Evolutionary conservation across 2,329 filamentous ascomycete genomes (phyloP).

Genomic region (Cladosporium sp.): DNA sequence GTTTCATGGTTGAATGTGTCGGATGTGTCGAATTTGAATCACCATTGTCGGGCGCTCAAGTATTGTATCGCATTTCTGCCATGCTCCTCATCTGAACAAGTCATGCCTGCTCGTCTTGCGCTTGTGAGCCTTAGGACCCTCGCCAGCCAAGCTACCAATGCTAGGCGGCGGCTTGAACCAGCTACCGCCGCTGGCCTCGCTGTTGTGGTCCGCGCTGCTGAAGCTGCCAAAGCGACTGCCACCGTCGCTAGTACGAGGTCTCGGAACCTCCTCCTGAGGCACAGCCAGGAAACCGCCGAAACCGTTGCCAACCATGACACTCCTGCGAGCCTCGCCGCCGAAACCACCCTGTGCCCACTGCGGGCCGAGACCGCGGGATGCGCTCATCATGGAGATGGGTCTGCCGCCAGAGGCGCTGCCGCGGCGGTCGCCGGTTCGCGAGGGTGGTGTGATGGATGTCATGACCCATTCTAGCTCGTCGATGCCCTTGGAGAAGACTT

Average conservation of each 20-base stretch:
- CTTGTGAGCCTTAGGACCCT: slow-evolving; percentile 26
- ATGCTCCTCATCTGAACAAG: slow-evolving; percentile 35
- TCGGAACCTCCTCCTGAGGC: slow-evolving; percentile 53
- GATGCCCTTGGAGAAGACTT: slow-evolving; percentile 67
- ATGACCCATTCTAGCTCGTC: slow-evolving; percentile 71
- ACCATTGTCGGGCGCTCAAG: background rate
- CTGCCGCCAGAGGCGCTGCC: slow-evolving; percentile 45
- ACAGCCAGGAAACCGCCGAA: slow-evolving; percentile 67
- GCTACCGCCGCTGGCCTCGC: slow-evolving; percentile 22
- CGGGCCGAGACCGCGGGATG: slow-evolving; percentile 52
- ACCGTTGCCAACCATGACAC: slow-evolving; percentile 67
- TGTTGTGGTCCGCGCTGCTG: slow-evolving; percentile 27
- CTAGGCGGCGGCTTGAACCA: slow-evolving; percentile 36
- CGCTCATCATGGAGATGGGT: slow-evolving; percentile 49
- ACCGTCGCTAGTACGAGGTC: slow-evolving; percentile 36
- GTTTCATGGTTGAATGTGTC: background rate
- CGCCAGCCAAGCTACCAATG: slow-evolving; percentile 26
- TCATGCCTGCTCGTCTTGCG: slow-evolving; percentile 39
- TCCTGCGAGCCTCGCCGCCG: slow-evolving; percentile 60
- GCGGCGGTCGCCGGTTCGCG: slow-evolving; percentile 41
- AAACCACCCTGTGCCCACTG: slow-evolving; percentile 52
- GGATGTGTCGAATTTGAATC: too few relatives aligned
- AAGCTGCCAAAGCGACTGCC: slow-evolving; percentile 20
- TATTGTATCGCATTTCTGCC: background rate
- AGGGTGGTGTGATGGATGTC: slow-evolving; percentile 58